These are phyloP conservation scores for Pyrenochaeta sp. DNA, from an alignment of 2,329 filamentous ascomycete species.

Conservation along the genomic window DNA sequence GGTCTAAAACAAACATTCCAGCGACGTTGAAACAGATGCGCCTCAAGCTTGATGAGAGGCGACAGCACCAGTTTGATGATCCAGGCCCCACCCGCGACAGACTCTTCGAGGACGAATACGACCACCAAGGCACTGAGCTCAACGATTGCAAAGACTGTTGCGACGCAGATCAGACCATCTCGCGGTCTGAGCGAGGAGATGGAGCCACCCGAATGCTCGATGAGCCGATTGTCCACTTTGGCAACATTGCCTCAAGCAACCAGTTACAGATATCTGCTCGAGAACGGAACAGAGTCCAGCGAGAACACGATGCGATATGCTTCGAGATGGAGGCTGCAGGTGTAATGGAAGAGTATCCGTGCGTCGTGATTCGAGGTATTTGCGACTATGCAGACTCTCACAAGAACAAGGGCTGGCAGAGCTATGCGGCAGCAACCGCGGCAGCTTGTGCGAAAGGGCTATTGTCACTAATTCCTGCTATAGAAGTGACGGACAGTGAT, in stretches of 20 bases:
- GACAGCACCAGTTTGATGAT: conserved; percentile 12
- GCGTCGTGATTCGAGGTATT: conserved; percentile 25
- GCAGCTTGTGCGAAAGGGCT: too few relatives aligned
- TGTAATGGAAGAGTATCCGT: conserved; percentile 19
- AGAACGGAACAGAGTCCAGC: conserved; percentile 15
- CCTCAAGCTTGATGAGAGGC: conserved; percentile 14
- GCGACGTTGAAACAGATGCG: conserved; percentile 16
- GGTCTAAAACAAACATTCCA: conserved; percentile 13
- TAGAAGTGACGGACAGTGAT: too few relatives aligned
- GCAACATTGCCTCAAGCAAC: conserved; percentile 28
- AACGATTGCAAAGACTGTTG: conserved; percentile 15
- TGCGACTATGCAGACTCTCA: conserved; percentile 33
- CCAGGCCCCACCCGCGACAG: conserved; percentile 12
- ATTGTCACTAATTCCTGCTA: too few relatives aligned
- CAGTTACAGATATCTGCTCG: conserved; percentile 21
- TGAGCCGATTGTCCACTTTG: conserved; percentile 21
- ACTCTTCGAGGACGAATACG: conserved; percentile 13
- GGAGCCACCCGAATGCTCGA: conserved; percentile 12
- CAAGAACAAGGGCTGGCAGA: too few relatives aligned
- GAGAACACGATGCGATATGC: conserved; percentile 23
- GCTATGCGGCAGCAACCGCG: too few relatives aligned
- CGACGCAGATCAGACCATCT: conserved; percentile 5
- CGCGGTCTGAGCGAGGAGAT: conserved; percentile 12
- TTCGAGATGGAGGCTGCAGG: conserved; percentile 34
- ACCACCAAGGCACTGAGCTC: conserved; percentile 10